Evolutionary conservation across 257 asterid genomes (phyloP).

Genomic region (Plantago major): DNA sequence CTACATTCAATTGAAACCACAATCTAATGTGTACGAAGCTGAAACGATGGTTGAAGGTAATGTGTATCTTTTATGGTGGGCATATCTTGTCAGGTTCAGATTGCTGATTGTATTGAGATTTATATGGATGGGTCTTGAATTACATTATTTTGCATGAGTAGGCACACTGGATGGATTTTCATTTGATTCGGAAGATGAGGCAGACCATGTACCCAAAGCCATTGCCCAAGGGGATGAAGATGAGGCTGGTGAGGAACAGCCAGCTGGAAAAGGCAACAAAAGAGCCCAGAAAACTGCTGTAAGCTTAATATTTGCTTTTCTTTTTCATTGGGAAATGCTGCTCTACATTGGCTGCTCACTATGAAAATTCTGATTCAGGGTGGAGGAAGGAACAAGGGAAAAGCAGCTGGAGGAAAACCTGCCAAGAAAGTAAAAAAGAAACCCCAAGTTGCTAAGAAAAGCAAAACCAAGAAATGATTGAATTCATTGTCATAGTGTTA

Average conservation of each 20-base stretch:
- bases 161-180: constrained; percentile 92
- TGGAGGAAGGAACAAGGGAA: constrained; percentile 50
- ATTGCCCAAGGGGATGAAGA: constrained; percentile 41
- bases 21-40: constrained; percentile 64
- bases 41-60: constrained; percentile 96
- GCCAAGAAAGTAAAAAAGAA: constrained; percentile 71
- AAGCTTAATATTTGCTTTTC: constrained; percentile 18
- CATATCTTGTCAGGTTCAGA: constrained; percentile 1
- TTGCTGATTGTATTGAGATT: constrained; percentile 8
- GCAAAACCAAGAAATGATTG: constrained; percentile 66
- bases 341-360: constrained; percentile 19
- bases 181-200: constrained; percentile 84
- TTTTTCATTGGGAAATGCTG: background rate
- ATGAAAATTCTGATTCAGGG: constrained; percentile 41
- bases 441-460: constrained; percentile 55
- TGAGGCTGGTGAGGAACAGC: constrained; percentile 51
- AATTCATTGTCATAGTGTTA: too few relatives aligned
- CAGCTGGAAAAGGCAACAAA: constrained; percentile 47
- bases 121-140: constrained; percentile 3
- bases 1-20: constrained; percentile 76
- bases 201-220: constrained; percentile 47
- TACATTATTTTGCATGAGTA: constrained; percentile 28
- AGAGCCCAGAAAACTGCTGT: constrained; percentile 58
- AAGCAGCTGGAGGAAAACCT: constrained; percentile 56
- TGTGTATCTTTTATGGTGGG: constrained; percentile 8